Evolutionary conservation across 257 asterid species (phyloP).

Genomic region (Fraxinus cuspidata): DNA sequence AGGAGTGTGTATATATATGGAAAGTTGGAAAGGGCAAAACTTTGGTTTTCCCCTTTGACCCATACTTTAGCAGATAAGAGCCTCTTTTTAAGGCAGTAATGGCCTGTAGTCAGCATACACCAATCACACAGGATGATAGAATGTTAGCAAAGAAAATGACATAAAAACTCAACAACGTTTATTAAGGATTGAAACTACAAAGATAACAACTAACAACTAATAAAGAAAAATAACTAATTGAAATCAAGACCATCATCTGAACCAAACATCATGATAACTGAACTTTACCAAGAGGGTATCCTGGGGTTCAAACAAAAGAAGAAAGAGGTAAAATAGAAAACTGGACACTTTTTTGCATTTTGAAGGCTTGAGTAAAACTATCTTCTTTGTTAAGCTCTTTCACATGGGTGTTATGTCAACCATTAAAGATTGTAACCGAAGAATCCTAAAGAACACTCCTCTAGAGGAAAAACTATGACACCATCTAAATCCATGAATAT

Average conservation of each 20-base stretch:
- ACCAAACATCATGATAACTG: conserved; percentile 7
- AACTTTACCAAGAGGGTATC: background rate
- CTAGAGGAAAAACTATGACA: conserved; percentile 5
- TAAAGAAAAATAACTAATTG: conserved; percentile 1
- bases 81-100: conserved; percentile 65
- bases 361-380: background rate
- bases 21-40: conserved; percentile 71
- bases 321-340: background rate
- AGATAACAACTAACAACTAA: conserved; percentile 18
- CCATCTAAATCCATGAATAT: background rate
- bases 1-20: no score
- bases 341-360: background rate
- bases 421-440: background rate
- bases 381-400: conserved; percentile 15
- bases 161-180: background rate
- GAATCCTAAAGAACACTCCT: background rate
- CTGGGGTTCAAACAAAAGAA: conserved; percentile 4
- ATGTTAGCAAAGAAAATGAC: background rate
- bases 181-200: conserved; percentile 1
- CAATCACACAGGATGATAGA: conserved; percentile 2
- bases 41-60: conserved; percentile 78
- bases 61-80: conserved; percentile 67
- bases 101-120: conserved; percentile 48
- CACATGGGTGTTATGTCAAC: background rate
- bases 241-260: conserved; percentile 5